Base-by-base conservation (phyloP, 495 filamentous ascomycete species). In the Penicillium coprophilum region DNA sequence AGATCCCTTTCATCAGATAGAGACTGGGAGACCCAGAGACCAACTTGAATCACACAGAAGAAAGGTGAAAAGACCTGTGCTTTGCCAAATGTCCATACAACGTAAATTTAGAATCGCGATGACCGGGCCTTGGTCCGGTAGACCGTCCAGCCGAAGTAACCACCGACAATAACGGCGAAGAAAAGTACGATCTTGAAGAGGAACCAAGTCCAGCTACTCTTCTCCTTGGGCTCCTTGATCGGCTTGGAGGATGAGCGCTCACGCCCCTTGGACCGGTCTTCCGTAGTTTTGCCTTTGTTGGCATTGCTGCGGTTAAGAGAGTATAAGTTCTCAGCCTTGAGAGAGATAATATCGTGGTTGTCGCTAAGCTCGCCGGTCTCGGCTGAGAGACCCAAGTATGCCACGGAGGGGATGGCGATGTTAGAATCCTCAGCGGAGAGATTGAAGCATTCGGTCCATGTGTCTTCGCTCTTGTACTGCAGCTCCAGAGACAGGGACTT, bases 361-460 rank as follows among this genome's bases (percentile, higher is more conserved):
- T 99, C 95, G 70, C 83, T 90, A 61, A 99, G 81, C 75, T 99
- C 95, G 62, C 95, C 95, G 24, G 92, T 97, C 78, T 97, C 92
- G 40, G 92, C 92, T 54, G 84, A 90, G 76, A 99, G 96, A 63
- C 95, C 95, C 13, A 99, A 83, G 75, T 99, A 99, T 20, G 91
- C 85, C 32, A 97, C 90, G 19, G 87, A 84, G 40, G 95, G 95
- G 54, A 99, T 87, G 61, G 87, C 86, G 58, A 91, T 85, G 62
- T 86, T 82, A 65, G 75, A 76, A 41, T 87, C 87, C 8, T 80
- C 78, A 38, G 83, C 76, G 28, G 57, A 71, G 10, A 86, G 73
- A 49, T 85, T 85, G 78, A 97, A 97, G 80, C 95, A 99, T 27
- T 88, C 79, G 51, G 84, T 86, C 95, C 95, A 99, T 61, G 89